Percentiles rank a stretch among this genome's conserved stretches.
phyloP scores from a whole-genome alignment of 1,284 basidiomycete genomes.

The Porphyrellus sp. region DNA sequence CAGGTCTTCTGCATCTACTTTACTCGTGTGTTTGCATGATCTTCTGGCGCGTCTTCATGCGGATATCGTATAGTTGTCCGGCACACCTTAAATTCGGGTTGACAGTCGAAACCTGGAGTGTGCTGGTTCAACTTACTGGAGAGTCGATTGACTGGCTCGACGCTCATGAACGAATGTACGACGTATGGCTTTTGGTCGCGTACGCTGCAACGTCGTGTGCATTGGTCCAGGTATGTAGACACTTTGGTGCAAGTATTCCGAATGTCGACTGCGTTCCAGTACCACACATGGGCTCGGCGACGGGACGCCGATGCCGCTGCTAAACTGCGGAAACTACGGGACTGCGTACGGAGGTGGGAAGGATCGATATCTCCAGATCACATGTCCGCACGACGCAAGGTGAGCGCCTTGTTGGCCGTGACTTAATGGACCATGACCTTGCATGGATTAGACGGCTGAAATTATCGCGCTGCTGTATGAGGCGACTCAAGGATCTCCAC shows the following conservation, averaged over 20 bases:
- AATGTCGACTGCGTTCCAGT: constrained; percentile 45
- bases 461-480: constrained; percentile 91
- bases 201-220: constrained; percentile 91
- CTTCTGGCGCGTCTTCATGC: constrained; percentile 94
- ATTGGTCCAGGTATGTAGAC: constrained; percentile 75
- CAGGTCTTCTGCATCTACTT: constrained; percentile 81
- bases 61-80: constrained; percentile 85
- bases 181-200: constrained; percentile 81
- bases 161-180: constrained; percentile 75
- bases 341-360: constrained; percentile 84
- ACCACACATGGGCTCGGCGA: constrained; percentile 88
- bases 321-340: constrained; percentile 75
- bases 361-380: constrained; percentile 75
- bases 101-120: constrained; percentile 76
- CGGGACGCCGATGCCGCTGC: constrained; percentile 72
- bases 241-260: constrained; percentile 3
- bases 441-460: constrained; percentile 71
- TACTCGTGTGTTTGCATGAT: constrained; percentile 88
- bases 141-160: constrained; percentile 90
- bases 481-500: constrained; percentile 72
- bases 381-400: constrained; percentile 89
- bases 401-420: constrained; percentile 35
- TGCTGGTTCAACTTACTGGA: constrained; percentile 68
- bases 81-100: constrained; percentile 82
- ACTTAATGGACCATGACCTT: constrained; percentile 20